These are phyloP conservation scores for Chlamydomonas schloesseri DNA, from an alignment of 139 green algal genomes.

Conservation along the genomic window DNA sequence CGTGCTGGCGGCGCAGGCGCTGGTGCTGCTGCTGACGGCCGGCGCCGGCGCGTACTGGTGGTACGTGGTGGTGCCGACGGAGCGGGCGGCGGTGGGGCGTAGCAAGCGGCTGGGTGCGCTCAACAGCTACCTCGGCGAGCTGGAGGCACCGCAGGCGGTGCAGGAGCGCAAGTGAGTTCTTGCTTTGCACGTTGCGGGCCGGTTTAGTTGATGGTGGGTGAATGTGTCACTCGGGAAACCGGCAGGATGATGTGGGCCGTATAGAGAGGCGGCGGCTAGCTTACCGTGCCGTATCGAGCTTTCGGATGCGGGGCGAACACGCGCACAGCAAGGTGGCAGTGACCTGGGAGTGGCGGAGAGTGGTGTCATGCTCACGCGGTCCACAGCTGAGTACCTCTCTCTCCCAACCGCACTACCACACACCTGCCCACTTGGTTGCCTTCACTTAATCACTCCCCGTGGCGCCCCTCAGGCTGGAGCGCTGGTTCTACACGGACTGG, in stretches of 20 bases:
- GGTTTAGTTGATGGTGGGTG: not conserved
- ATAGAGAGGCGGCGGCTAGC: not conserved
- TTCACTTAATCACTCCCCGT: no score
- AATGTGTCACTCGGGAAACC: not conserved
- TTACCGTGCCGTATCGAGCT: not conserved
- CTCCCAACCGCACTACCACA: no score
- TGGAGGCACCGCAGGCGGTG: conserved; percentile 11
- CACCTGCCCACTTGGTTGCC: no score
- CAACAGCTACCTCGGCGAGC: conserved; percentile 39
- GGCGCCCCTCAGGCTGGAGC: conserved; percentile 20
- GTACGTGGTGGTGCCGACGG: conserved; percentile 14
- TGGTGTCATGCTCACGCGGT: no score
- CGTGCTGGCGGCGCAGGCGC: conserved; percentile 7
- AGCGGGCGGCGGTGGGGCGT: conserved; percentile 28
- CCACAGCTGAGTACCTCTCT: no score
- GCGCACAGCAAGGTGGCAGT: no score
- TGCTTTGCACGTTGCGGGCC: no score
- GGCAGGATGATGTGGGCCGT: not conserved
- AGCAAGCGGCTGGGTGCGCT: conserved; percentile 44
- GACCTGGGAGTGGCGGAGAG: no score
- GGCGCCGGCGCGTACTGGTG: conserved; percentile 56
- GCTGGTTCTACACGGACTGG: conserved; percentile 62
- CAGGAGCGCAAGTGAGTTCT: not conserved
- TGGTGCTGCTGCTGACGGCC: conserved; percentile 36
- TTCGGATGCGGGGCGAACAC: not conserved